A percentile compares a stretch with the other conserved stretches of the same genome.
Evolutionary conservation across 2,329 filamentous ascomycete genomes (phyloP).

Genomic region (Scopulariopsis brevicaulis): DNA sequence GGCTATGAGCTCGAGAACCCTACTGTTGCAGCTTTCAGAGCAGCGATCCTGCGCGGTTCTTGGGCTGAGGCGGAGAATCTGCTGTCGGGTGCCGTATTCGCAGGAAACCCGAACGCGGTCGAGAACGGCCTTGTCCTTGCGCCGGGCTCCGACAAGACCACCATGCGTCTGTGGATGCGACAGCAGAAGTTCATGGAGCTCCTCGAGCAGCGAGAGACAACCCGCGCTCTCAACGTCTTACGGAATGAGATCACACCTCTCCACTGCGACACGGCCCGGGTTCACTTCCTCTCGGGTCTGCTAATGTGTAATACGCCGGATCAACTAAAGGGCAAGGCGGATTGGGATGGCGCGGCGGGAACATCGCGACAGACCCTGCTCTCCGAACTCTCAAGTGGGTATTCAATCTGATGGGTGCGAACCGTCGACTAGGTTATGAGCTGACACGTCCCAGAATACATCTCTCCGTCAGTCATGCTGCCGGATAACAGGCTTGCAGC

Average conservation of each 20-base stretch:
- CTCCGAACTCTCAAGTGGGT: constrained; percentile 71
- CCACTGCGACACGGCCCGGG: constrained; percentile 61
- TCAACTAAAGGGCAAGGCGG: constrained; percentile 63
- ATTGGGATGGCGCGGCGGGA: constrained; percentile 75
- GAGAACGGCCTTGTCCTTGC: constrained; percentile 60
- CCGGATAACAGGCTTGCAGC: constrained; percentile 79
- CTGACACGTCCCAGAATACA: constrained; percentile 48
- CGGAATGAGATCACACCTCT: constrained; percentile 80
- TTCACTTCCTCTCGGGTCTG: constrained; percentile 64
- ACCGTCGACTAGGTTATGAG: background rate
- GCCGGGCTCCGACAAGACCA: constrained; percentile 60
- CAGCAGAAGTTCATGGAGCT: constrained; percentile 94
- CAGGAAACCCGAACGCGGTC: constrained; percentile 18
- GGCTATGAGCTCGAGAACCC: constrained; percentile 79
- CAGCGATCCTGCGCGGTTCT: constrained; percentile 65
- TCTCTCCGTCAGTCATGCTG: constrained; percentile 94
- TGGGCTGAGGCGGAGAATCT: constrained; percentile 82
- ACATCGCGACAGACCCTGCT: constrained; percentile 64
- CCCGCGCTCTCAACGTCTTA: constrained; percentile 68
- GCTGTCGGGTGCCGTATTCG: constrained; percentile 44
- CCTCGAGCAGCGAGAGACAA: constrained; percentile 64
- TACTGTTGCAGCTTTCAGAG: constrained; percentile 76
- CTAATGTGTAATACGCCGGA: constrained; percentile 79
- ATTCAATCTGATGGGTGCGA: constrained; percentile 6
- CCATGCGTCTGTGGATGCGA: constrained; percentile 79